Evolutionary conservation across 768 basidiomycete species (phyloP).

Genomic region (Cubamyces lactineus): DNA sequence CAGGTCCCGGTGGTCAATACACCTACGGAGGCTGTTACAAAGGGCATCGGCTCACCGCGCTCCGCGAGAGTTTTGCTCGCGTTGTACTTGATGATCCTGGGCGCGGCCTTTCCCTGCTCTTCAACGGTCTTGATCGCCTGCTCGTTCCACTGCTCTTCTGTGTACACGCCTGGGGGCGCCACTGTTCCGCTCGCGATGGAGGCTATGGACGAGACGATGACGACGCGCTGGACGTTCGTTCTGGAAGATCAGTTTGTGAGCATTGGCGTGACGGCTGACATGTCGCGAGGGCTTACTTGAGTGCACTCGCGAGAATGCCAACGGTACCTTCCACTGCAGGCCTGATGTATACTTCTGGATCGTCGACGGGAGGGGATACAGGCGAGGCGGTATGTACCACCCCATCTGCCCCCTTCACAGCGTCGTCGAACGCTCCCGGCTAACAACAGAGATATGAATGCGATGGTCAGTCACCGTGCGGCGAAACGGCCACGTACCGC

Average conservation of each 20-base stretch:
- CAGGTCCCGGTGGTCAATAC: no score
- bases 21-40: no score
- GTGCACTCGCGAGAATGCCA: conserved; percentile 59
- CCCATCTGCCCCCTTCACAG: conserved; percentile 71
- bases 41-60: conserved; percentile 27
- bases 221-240: conserved; percentile 56
- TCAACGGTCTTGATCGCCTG: conserved; percentile 46
- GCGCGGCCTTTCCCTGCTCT: conserved; percentile 51
- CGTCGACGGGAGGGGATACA: conserved; percentile 46
- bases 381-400: conserved; percentile 73
- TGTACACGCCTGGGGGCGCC: conserved; percentile 37
- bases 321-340: conserved; percentile 77
- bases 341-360: conserved; percentile 57
- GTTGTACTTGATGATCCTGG: conserved; percentile 48
- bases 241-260: background rate
- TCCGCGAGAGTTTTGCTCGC: conserved; percentile 64
- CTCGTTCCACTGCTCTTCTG: conserved; percentile 68
- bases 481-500: background rate
- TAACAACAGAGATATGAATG: conserved; percentile 21
- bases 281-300: conserved; percentile 46
- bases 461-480: no score
- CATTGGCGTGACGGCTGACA: no score
- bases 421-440: conserved; percentile 76
- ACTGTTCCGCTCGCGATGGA: conserved; percentile 39
- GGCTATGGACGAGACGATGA: conserved; percentile 60